Evolutionary conservation across 805 yeast species (phyloP), one percentile per base, ranked within the genome.

Genomic region (Saccharomycopsis synnaedendra): DNA sequence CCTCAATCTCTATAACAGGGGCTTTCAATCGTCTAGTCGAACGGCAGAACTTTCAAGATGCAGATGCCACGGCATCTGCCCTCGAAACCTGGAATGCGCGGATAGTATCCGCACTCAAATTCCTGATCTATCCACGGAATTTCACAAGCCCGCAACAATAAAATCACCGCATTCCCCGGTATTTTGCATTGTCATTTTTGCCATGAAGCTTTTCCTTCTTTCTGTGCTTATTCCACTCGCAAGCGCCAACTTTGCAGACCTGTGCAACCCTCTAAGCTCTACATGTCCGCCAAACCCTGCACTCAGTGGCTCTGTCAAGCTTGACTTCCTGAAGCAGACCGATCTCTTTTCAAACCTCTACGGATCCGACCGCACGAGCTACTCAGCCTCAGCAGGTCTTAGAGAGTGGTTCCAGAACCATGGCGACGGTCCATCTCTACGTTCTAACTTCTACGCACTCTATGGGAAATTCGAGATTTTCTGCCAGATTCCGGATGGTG

Each of bases 371-470:
- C n/a, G 33, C 30, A 31, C 33, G 19, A 30, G 9, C 5, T 42
- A 42, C 37, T 29, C 75, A 68, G 54, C 67, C 6, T 67, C 65
- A 5, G 73, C 74, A 30, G 97, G 97, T 10, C 64, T 80, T 8
- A 59, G 64, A 38, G 62, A 88, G 56, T 73, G 82, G 1, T 61
- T 89, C 39, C 68, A 72, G 2, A 68, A 80, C 54, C 69, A 81
- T 55, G 80, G 69, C 49, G 93, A 86, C 60, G 82, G 84, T 58
- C 96, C 96, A 3, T 74, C 88, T 4, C 64, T 87, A 47, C 72
- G 71, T 56, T 85, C 95, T 3, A 74, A 81, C 54, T 86, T 84
- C 61, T 85, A 85, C 66, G 76, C 89, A 57, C 85, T 88, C 93
- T 89, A 80, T 63, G 97, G 97, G 50, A 78, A 78, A 54, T 75